Evolutionary conservation across 768 basidiomycete genomes (phyloP), one percentile per base, ranked within the genome.

Genomic region (Serendipita indica): DNA sequence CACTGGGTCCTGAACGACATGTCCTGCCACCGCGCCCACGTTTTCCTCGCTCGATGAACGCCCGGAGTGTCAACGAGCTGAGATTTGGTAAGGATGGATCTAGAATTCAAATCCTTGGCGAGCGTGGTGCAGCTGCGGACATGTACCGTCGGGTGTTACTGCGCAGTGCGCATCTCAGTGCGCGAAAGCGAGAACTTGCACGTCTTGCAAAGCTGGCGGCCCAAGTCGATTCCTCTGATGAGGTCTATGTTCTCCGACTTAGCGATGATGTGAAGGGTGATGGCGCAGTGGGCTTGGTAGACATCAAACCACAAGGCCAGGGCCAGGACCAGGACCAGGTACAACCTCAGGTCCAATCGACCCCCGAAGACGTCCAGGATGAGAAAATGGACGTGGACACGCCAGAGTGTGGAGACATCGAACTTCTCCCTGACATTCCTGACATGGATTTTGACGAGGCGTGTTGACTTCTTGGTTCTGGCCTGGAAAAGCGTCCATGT

Each of bases 301-400:
- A 54, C 22, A 30, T 28, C 7, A 16, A 54, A 27, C 49, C 20
- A 2, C 22, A 28, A 28, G 12, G 22, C 16, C 5, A 43, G n/a
- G 35, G 35, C 18, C 18, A 43, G 41, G 41, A 18, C 18, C 18
- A 7, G 7, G 7, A 6, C 7, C 27, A n/a, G 18, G 10, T 30
- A 5, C 22, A 20, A n/a, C n/a, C n/a, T 16, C 1, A 22, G 7
- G 22, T 33, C n/a, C 16, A 28, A 27, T 20, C 22, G 20, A 20
- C 20, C 20, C 22, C 20, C 7, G 22, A 27, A 4, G 25, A 54
- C 10, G 49, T 25, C 5, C 10, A 18, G 22, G 10, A 33, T 27
- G 49, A 54, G 32, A 54, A 54, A 30, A 54, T 54, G 49, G 49
- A 54, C 4, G 49, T 54, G 16, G 49, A 54, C n/a, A 28, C n/a